Evolutionary conservation across 371 early-diverging fungal species (phyloP), one percentile per base, ranked within the genome.

Genomic region (Zychaea mexicana): DNA sequence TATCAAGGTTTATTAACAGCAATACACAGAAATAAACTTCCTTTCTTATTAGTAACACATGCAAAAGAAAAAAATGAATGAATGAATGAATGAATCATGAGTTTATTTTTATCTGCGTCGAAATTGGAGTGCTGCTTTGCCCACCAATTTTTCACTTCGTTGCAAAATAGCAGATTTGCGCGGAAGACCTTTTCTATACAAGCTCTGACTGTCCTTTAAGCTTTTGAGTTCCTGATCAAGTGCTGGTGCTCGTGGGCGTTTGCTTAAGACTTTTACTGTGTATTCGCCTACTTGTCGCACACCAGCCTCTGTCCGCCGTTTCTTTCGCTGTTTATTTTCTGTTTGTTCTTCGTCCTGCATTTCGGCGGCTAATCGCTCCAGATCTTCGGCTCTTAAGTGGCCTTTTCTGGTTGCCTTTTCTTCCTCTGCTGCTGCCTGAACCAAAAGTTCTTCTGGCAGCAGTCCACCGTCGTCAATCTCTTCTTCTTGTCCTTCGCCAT

Each of bases 361-460:
- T 58, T 79, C 81, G 55, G 68, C 79, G 2, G 71, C 70, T 52
- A 78, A 75, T 24, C 69, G 77, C 47, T 85, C 85, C 60, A 83
- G 78, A 47, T 83, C 83, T 17, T 72, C 79, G 4, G 69, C 71
- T 56, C 76, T 70, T 49, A 83, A 66, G 58, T 83, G 83, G 22
- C 59, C 70, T 62, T 73, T 65, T 46, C 72, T 73, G 32, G 69
- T 80, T 10, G 70, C 52, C 12, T 65, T 70, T 22, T 76, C 68
- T 15, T 81, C 77, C 15, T 79, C 82, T 52, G 82, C 69, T 3
- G 66, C 67, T 26, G 70, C 67, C 52, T 77, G 72, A 26, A 71
- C 73, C 57, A 79, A 60, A 12, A 79, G 64, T 24, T 77, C 78
- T 2, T 38, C 58, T 8, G 79, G 79, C 22, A 81, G 55, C 42